Evolutionary conservation across 306 rosid genomes (phyloP).

Genomic region (Alnus glutinosa): DNA sequence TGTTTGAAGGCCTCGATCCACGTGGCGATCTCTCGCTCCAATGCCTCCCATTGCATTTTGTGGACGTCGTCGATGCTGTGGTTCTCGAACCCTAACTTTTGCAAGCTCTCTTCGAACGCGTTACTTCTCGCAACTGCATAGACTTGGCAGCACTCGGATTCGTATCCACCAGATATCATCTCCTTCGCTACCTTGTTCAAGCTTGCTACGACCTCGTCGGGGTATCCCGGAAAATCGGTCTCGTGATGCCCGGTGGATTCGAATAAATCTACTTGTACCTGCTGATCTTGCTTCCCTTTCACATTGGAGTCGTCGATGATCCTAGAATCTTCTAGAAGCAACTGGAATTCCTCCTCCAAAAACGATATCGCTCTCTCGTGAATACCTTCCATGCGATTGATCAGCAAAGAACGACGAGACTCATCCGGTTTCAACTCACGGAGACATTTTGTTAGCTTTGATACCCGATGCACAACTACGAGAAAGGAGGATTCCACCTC

Average conservation of each 20-base stretch:
- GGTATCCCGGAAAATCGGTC: slow-evolving; percentile 39
- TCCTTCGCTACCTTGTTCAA: slow-evolving; percentile 38
- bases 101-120: slow-evolving; percentile 39
- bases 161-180: slow-evolving; percentile 47
- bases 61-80: slow-evolving; percentile 64
- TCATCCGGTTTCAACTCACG: slow-evolving; percentile 21
- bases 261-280: slow-evolving; percentile 15
- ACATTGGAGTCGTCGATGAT: slow-evolving; percentile 25
- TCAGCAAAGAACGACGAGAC: slow-evolving; percentile 17
- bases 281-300: slow-evolving; percentile 40
- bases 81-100: slow-evolving; percentile 45
- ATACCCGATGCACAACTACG: slow-evolving; percentile 44
- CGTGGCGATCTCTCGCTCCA: slow-evolving; percentile 48
- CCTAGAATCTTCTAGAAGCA: slow-evolving; percentile 54
- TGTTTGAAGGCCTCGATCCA: slow-evolving; percentile 51
- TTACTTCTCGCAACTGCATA: slow-evolving; percentile 44
- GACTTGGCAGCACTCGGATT: slow-evolving; percentile 54
- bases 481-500: slow-evolving; percentile 48
- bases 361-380: slow-evolving; percentile 55
- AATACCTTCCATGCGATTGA: slow-evolving; percentile 48
- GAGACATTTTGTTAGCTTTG: slow-evolving; percentile 37
- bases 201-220: slow-evolving; percentile 36
- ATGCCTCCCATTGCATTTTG: slow-evolving; percentile 52
- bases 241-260: slow-evolving; percentile 20
- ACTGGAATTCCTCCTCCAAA: slow-evolving; percentile 70